Percentiles rank a stretch among this genome's conserved stretches.
These are phyloP conservation scores for Geranium incanum DNA, from an alignment of 441 rosid genomes.

Conservation along the genomic window DNA sequence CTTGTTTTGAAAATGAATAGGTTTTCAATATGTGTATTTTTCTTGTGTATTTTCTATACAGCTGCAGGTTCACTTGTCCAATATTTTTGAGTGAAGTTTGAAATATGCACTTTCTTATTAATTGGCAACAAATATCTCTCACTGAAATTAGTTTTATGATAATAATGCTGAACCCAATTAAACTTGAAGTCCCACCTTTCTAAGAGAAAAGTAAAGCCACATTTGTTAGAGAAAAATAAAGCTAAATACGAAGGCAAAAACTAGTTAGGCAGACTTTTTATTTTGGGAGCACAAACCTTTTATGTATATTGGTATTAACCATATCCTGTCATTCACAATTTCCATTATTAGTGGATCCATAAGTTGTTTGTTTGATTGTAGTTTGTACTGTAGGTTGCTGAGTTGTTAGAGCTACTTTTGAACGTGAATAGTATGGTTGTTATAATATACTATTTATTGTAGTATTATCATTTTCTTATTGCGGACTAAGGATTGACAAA, in stretches of 20 bases:
- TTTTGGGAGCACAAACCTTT: not conserved
- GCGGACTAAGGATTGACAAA: not conserved
- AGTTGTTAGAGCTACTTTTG: not conserved
- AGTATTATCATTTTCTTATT: not conserved
- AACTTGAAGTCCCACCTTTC: not conserved
- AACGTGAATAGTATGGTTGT: not conserved
- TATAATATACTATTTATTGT: no score
- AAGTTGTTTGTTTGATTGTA: not conserved
- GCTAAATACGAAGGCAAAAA: not conserved
- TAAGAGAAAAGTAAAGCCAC: not conserved
- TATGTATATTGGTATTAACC: not conserved
- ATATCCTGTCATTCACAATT: not conserved
- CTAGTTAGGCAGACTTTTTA: not conserved
- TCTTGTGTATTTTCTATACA: not conserved
- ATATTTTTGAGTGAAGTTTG: not conserved
- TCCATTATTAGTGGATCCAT: not conserved
- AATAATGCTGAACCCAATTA: not conserved
- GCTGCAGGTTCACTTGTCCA: not conserved
- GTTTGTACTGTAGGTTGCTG: not conserved
- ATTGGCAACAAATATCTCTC: not conserved
- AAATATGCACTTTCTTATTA: not conserved
- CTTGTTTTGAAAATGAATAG: slow-evolving; percentile 11
- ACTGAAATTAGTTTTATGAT: not conserved
- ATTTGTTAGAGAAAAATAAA: not conserved
- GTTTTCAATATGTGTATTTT: not conserved